These are phyloP conservation scores for Lactarius vividus DNA, from an alignment of 768 basidiomycete genomes.

Conservation along the genomic window DNA sequence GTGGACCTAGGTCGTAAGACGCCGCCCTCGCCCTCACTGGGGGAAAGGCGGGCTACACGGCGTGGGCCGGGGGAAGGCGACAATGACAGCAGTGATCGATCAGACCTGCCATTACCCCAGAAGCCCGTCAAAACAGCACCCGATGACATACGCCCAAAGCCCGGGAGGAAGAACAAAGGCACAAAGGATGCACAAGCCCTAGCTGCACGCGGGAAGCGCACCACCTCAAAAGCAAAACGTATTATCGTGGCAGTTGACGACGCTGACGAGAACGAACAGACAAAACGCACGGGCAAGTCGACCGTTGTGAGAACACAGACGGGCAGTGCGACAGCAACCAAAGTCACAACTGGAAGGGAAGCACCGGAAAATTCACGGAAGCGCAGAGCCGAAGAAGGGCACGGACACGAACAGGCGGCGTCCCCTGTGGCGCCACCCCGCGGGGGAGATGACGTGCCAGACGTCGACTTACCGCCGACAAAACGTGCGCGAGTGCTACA, in stretches of 20 bases:
- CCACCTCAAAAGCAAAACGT: not conserved
- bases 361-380: not conserved
- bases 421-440: not conserved
- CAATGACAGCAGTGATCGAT: not conserved
- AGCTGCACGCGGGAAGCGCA: conserved; percentile 2
- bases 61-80: not conserved
- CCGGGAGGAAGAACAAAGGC: not conserved
- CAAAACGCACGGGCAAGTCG: not conserved
- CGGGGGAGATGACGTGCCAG: not conserved
- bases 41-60: not conserved
- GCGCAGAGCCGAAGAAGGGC: not conserved
- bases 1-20: not conserved
- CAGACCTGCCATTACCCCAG: conserved; percentile 12
- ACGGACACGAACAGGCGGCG: not conserved
- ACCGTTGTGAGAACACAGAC: not conserved
- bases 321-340: not conserved
- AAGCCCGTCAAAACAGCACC: not conserved
- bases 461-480: not conserved
- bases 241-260: not conserved
- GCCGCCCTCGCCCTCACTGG: not conserved
- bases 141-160: not conserved
- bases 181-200: not conserved
- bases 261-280: not conserved
- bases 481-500: not conserved
- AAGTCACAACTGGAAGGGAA: not conserved